phyloP scores from a whole-genome alignment of 805 yeast species.

The Suhomyces faveliae region DNA sequence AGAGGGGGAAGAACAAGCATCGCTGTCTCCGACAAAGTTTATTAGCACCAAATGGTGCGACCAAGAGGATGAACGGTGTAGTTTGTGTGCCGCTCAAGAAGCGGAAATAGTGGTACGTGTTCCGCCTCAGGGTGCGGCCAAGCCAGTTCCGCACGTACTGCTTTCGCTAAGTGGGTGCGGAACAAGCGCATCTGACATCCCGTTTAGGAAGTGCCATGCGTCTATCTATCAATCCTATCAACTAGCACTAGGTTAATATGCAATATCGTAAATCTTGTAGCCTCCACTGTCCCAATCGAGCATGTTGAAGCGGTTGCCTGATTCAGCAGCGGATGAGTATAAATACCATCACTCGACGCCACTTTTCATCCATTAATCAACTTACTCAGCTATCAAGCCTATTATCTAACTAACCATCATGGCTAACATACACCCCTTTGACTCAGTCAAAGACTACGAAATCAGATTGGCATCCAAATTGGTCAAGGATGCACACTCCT shows the following conservation, averaged over 20 bases:
- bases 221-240: not conserved
- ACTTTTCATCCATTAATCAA: not conserved
- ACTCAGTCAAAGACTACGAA: slow-evolving; percentile 57
- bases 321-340: not conserved
- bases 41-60: too few relatives aligned
- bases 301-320: slow-evolving; percentile 1
- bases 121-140: not conserved
- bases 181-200: not conserved
- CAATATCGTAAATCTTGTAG: not conserved
- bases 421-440: slow-evolving; percentile 50
- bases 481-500: slow-evolving; percentile 56
- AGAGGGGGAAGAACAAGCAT: too few relatives aligned
- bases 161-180: not conserved
- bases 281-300: not conserved
- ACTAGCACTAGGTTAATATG: not conserved
- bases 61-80: too few relatives aligned
- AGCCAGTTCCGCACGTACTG: not conserved
- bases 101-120: not conserved
- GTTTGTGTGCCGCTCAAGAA: not conserved
- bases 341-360: not conserved
- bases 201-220: not conserved
- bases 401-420: too few relatives aligned
- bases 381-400: not conserved
- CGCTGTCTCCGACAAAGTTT: too few relatives aligned
- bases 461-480: slow-evolving; percentile 56